These are phyloP conservation scores for Aspergillus cavernicola DNA, from an alignment of 495 filamentous ascomycete species.

Conservation along the genomic window DNA sequence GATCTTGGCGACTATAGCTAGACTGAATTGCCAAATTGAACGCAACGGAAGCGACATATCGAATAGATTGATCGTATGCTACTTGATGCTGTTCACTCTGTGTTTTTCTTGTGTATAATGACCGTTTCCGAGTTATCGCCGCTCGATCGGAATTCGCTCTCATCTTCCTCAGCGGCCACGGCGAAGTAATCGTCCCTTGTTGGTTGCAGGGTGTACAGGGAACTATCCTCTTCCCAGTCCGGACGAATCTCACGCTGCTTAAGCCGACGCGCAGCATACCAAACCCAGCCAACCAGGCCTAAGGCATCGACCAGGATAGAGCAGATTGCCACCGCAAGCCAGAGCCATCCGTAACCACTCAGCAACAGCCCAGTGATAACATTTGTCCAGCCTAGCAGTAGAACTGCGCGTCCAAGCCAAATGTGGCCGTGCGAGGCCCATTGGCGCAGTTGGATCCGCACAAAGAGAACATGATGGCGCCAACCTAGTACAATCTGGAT, in stretches of 20 bases:
- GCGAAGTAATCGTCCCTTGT: slow-evolving; percentile 3
- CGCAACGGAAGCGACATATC: not conserved
- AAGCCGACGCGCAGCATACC: not conserved
- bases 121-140: not conserved
- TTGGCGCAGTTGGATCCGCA: slow-evolving; percentile 3
- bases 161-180: not conserved
- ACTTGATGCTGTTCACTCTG: not conserved
- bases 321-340: not conserved
- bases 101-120: not conserved
- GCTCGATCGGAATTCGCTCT: not conserved
- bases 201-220: not conserved
- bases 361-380: slow-evolving; percentile 9
- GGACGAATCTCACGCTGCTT: slow-evolving; percentile 1
- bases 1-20: not conserved
- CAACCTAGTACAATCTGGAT: slow-evolving; percentile 7
- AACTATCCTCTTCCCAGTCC: not conserved
- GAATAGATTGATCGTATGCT: no score
- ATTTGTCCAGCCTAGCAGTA: slow-evolving; percentile 10
- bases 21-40: not conserved
- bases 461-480: slow-evolving; percentile 12
- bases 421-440: slow-evolving; percentile 13
- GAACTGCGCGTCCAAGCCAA: slow-evolving; percentile 5
- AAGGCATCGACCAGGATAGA: not conserved
- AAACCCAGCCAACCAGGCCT: slow-evolving; percentile 2
- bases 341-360: not conserved